Percentiles rank a stretch among this genome's conserved stretches.
These are phyloP conservation scores for Monosporascus sp. DNA, from an alignment of 2,329 filamentous ascomycete species.

Conservation along the genomic window DNA sequence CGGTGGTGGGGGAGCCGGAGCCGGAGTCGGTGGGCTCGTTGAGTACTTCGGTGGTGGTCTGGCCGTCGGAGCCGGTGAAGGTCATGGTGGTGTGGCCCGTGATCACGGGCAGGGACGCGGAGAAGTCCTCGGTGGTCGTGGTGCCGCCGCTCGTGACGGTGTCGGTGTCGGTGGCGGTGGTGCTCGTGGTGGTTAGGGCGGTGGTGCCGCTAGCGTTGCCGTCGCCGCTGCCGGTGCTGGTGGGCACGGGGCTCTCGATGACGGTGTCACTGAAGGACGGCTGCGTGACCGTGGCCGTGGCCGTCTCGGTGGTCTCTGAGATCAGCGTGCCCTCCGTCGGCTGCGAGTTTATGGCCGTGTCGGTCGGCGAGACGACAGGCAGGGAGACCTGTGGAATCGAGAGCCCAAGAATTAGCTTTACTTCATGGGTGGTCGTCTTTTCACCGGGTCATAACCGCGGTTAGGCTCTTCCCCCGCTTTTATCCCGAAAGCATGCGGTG, in stretches of 20 bases:
- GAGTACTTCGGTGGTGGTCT: neutral
- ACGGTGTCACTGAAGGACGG: neutral
- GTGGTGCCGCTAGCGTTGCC: too few species aligned
- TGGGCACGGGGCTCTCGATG: neutral
- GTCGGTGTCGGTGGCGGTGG: neutral
- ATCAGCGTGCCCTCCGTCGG: neutral
- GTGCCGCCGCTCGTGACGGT: neutral
- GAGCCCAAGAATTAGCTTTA: too few species aligned
- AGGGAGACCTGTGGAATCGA: neutral
- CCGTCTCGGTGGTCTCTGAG: neutral
- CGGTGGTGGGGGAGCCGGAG: neutral
- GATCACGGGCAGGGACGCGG: neutral
- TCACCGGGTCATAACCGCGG: too few species aligned
- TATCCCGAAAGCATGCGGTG: neutral
- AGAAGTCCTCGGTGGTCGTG: neutral
- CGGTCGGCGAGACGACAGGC: neutral
- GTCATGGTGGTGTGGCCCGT: neutral
- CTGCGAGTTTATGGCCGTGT: neutral
- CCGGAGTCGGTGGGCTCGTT: neutral
- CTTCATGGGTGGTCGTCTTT: neutral
- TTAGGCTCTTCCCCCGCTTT: neutral
- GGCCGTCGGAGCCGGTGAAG: neutral
- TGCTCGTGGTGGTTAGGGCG: too few species aligned
- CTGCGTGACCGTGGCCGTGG: neutral
- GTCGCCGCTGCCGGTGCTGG: too few species aligned